Percentiles rank a stretch among this genome's conserved stretches.
Conservation (phyloP, 768 basidiomycete species). For the Leccinum subgranulosum region DNA sequence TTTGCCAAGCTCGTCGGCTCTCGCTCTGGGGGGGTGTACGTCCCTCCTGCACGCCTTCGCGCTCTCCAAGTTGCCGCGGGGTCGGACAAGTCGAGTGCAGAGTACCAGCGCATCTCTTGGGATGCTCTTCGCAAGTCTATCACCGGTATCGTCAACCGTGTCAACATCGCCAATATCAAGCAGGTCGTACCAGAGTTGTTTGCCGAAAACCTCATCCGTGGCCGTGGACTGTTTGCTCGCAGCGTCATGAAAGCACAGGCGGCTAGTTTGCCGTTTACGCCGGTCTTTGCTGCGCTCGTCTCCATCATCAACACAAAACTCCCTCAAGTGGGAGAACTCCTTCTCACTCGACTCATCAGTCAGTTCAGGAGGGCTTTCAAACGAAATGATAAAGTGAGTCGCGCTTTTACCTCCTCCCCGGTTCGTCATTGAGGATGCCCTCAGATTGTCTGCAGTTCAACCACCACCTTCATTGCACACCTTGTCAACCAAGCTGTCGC, state of each 20-base stretch:
- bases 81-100: slow-evolving; percentile 76
- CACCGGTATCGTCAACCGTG: slow-evolving; percentile 99
- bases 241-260: slow-evolving; percentile 99
- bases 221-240: slow-evolving; percentile 87
- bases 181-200: slow-evolving; percentile 89
- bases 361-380: slow-evolving; percentile 96
- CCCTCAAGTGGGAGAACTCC: slow-evolving; percentile 91
- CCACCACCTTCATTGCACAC: slow-evolving; percentile 87
- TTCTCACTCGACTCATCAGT: slow-evolving; percentile 84
- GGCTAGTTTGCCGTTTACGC: slow-evolving; percentile 95
- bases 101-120: slow-evolving; percentile 96
- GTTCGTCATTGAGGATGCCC: neutral
- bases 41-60: slow-evolving; percentile 90
- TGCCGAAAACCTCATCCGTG: slow-evolving; percentile 89
- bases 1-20: slow-evolving; percentile 83
- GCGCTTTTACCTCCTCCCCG: neutral
- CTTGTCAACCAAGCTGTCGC: slow-evolving; percentile 93
- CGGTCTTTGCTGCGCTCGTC: slow-evolving; percentile 92
- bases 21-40: slow-evolving; percentile 91
- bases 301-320: slow-evolving; percentile 96
- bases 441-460: slow-evolving; percentile 90
- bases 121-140: slow-evolving; percentile 96
- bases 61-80: slow-evolving; percentile 84
- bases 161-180: slow-evolving; percentile 96
- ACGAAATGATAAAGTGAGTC: slow-evolving; percentile 90